Percentiles rank a stretch among this genome's conserved stretches.
Evolutionary conservation across 2,329 filamentous ascomycete genomes (phyloP).

Genomic region (Nothomitra cinnamomea): DNA sequence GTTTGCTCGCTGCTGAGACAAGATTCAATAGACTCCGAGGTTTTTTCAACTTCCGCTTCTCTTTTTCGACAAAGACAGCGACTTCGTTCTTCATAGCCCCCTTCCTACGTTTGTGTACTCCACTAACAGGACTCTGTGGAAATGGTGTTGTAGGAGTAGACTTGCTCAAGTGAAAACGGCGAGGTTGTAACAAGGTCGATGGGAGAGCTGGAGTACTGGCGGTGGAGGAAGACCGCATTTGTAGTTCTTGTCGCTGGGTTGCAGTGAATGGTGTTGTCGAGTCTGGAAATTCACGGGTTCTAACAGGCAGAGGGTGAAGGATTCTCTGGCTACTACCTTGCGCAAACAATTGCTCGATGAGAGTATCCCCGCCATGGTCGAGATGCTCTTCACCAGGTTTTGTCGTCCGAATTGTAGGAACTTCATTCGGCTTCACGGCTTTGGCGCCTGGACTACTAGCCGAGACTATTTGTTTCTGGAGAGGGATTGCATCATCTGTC

Average conservation of each 20-base stretch:
- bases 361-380: background rate
- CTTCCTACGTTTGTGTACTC: conserved; percentile 8
- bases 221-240: conserved; percentile 1
- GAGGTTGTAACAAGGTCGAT: background rate
- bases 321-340: background rate
- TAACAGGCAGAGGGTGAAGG: background rate
- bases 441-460: conserved; percentile 2
- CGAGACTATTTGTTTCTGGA: background rate
- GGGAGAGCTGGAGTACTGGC: background rate
- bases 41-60: conserved; percentile 1
- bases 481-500: conserved; percentile 10
- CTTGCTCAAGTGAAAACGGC: conserved; percentile 3
- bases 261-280: background rate
- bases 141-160: background rate
- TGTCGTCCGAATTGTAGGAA: conserved; percentile 7
- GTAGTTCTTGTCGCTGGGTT: conserved; percentile 8
- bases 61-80: conserved; percentile 10
- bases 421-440: conserved; percentile 10
- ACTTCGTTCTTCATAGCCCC: conserved; percentile 5
- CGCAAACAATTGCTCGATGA: background rate
- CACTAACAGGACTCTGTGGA: conserved; percentile 4
- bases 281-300: background rate
- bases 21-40: conserved; percentile 3
- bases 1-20: background rate
- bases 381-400: conserved; percentile 4